Evolutionary conservation across 2,329 filamentous ascomycete species (phyloP).

Genomic region (Phialocephala subalpina): DNA sequence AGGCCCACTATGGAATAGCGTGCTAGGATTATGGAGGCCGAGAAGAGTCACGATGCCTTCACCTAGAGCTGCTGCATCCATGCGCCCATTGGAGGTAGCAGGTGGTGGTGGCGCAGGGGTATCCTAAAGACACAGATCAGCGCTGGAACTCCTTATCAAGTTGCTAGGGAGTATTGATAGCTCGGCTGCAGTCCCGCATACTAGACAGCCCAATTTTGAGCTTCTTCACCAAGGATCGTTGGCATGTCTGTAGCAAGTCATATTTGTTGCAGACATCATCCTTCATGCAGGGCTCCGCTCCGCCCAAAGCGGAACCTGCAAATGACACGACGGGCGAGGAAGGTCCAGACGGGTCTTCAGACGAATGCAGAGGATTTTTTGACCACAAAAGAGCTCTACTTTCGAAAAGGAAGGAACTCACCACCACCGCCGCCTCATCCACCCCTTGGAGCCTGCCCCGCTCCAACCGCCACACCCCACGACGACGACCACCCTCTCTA

Average conservation of each 20-base stretch:
- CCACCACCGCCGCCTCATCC: not conserved
- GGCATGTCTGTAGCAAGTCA: not conserved
- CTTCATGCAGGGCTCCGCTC: not conserved
- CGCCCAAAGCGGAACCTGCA: not conserved
- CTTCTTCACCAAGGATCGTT: not conserved
- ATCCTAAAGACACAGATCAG: no score
- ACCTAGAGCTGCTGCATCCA: no score
- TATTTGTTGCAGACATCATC: not conserved
- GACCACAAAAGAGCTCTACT: not conserved
- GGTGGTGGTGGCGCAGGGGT: no score
- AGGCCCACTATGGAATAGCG: no score
- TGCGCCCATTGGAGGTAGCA: no score
- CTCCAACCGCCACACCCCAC: not conserved
- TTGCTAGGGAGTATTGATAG: no score
- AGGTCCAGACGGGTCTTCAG: not conserved
- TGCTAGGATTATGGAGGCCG: no score
- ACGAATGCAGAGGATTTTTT: not conserved
- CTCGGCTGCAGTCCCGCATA: no score
- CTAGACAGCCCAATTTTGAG: no score
- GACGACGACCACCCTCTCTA: not conserved
- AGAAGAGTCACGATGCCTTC: no score
- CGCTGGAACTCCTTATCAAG: no score
- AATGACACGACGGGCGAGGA: not conserved
- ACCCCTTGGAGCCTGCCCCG: not conserved
- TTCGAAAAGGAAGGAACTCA: not conserved